Evolutionary conservation across 352 stramenopile genomes (phyloP).

Genomic region (Phytophthora pluvialis): DNA sequence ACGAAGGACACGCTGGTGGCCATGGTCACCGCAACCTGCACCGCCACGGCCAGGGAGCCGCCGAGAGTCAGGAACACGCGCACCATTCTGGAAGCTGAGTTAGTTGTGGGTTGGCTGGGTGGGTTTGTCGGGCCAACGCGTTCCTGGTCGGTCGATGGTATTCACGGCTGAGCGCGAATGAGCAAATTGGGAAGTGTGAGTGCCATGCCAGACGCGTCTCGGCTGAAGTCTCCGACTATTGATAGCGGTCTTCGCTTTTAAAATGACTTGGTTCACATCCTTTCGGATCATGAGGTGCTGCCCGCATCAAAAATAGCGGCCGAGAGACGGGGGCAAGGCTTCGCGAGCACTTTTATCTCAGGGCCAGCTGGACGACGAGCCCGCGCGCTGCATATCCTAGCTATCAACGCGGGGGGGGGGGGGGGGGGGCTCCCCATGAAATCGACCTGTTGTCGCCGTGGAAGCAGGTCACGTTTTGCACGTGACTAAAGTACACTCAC

Average conservation of each 20-base stretch:
- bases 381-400: no score
- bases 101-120: not conserved
- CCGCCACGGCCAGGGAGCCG: conserved; percentile 34
- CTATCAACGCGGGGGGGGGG: no score
- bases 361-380: not conserved
- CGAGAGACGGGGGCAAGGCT: not conserved
- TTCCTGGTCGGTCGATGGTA: conserved; percentile 23
- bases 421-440: not conserved
- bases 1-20: conserved; percentile 42
- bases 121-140: conserved; percentile 2
- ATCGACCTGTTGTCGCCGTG: no score
- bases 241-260: conserved; percentile 8
- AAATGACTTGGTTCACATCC: conserved; percentile 1
- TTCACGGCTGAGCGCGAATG: conserved; percentile 33
- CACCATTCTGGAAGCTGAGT: conserved; percentile 26
- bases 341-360: conserved; percentile 22
- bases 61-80: conserved; percentile 37
- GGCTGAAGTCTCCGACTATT: conserved; percentile 7
- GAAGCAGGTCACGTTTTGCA: no score
- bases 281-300: conserved; percentile 16
- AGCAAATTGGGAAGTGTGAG: conserved; percentile 24
- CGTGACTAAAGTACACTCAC: no score
- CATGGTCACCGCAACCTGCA: conserved; percentile 33
- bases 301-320: conserved; percentile 14
- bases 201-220: conserved; percentile 11